Evolutionary conservation across 78 protist species (phyloP).

Genomic region (Cyanophora paradoxa): DNA sequence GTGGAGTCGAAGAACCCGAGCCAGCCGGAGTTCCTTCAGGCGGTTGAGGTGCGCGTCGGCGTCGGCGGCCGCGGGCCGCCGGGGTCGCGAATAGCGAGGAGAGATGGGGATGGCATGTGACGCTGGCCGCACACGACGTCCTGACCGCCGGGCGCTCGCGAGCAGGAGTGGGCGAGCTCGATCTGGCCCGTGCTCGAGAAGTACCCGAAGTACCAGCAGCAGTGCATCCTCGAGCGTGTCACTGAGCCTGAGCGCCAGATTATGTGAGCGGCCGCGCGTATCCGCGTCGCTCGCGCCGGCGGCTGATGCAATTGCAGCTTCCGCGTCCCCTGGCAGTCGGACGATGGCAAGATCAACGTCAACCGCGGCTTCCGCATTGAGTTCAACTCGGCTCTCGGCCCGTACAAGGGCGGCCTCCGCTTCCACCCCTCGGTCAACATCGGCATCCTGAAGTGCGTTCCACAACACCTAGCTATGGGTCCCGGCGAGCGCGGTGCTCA

Average conservation of each 20-base stretch:
- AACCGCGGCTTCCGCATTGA: conserved; percentile 73
- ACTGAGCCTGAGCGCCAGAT: conserved; percentile 57
- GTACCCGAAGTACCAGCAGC: conserved; percentile 20
- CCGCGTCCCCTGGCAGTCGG: conserved; percentile 70
- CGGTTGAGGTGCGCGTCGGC: conserved; percentile 39
- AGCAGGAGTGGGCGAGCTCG: conserved; percentile 7
- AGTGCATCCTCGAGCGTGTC: conserved; percentile 6
- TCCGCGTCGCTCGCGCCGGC: neutral
- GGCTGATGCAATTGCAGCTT: neutral
- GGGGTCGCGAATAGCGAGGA: no score
- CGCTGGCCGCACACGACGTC: no score
- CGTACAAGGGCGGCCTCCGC: conserved; percentile 75
- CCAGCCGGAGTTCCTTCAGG: conserved; percentile 57
- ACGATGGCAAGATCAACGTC: conserved; percentile 31
- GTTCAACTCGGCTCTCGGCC: conserved; percentile 61
- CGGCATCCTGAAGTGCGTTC: conserved; percentile 47
- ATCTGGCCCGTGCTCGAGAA: conserved; percentile 32
- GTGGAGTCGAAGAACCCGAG: conserved; percentile 5
- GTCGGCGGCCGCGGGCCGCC: no score
- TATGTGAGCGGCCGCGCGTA: neutral
- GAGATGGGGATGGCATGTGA: no score
- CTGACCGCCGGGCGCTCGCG: no score
- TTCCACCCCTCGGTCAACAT: conserved; percentile 72
- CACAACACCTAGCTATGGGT: no score
- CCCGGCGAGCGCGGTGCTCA: no score